A percentile compares a stretch with the other conserved stretches of the same genome.
Evolutionary conservation across 2,329 filamentous ascomycete genomes (phyloP).

Genomic region (Blastomyces silverae): DNA sequence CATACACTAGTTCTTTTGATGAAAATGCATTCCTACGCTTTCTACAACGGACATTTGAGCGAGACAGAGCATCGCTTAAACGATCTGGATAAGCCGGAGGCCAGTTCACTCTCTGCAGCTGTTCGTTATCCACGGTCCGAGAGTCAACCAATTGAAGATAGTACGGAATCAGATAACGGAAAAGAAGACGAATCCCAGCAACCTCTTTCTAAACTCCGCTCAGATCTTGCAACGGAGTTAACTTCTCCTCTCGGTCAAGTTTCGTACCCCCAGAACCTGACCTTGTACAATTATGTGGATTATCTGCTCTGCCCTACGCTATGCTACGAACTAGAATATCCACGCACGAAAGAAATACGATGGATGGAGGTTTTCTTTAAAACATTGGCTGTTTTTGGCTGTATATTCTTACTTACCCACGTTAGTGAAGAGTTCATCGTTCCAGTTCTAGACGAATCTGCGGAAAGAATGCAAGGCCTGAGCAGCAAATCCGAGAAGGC

Average conservation of each 20-base stretch:
- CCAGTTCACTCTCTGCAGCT: conserved; percentile 57
- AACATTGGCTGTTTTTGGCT: conserved; percentile 82
- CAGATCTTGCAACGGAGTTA: conserved; percentile 82
- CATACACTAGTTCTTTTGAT: conserved; percentile 89
- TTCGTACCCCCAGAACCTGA: conserved; percentile 85
- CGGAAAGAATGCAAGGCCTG: conserved; percentile 46
- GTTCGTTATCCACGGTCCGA: conserved; percentile 62
- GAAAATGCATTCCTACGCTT: conserved; percentile 99
- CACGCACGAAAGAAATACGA: conserved; percentile 65
- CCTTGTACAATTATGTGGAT: conserved; percentile 72
- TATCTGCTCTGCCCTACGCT: conserved; percentile 88
- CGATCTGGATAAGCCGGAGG: conserved; percentile 70
- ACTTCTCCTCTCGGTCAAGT: conserved; percentile 84
- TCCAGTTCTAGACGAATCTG: conserved; percentile 73
- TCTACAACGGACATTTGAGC: conserved; percentile 93
- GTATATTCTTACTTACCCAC: conserved; percentile 88
- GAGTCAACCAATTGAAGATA: conserved; percentile 10
- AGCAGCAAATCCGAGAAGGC: conserved; percentile 56
- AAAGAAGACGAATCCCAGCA: conserved; percentile 34
- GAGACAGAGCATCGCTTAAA: conserved; percentile 76
- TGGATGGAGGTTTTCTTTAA: conserved; percentile 81
- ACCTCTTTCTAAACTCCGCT: conserved; percentile 63
- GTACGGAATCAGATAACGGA: conserved; percentile 23
- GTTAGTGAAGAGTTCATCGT: conserved; percentile 93
- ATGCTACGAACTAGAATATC: conserved; percentile 97